Evolutionary conservation across 257 asterid genomes (phyloP).

Genomic region (Coffea canephora): DNA sequence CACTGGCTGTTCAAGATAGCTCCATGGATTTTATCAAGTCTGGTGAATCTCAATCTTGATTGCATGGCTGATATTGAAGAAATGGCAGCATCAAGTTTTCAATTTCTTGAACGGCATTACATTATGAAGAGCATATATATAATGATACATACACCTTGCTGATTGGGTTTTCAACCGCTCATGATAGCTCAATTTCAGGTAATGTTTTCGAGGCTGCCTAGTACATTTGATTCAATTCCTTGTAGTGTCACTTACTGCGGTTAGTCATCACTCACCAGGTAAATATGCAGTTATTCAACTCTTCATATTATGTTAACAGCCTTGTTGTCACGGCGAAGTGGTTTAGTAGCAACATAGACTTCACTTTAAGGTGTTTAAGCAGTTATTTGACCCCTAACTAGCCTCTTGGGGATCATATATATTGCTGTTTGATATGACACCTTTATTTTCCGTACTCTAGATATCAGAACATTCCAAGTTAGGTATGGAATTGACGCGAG

Average conservation of each 20-base stretch:
- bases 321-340: neutral
- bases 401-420: neutral
- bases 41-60: neutral
- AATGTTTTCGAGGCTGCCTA: too few relatives aligned
- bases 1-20: conserved; percentile 25
- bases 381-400: neutral
- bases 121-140: neutral
- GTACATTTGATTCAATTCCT: too few relatives aligned
- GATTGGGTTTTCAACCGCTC: neutral
- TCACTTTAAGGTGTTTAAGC: neutral
- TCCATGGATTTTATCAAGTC: neutral
- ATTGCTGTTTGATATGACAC: too few relatives aligned
- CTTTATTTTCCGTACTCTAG: neutral
- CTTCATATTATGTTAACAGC: neutral
- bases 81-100: neutral
- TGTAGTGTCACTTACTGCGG: too few relatives aligned
- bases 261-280: too few relatives aligned
- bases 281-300: neutral
- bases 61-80: neutral
- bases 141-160: neutral
- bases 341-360: neutral
- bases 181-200: neutral
- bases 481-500: neutral
- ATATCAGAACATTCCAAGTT: neutral
- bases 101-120: neutral